Percentiles rank a stretch among this genome's conserved stretches.
Conservation (phyloP, 2,329 filamentous ascomycete genomes). For the Calonectria crousiana region DNA sequence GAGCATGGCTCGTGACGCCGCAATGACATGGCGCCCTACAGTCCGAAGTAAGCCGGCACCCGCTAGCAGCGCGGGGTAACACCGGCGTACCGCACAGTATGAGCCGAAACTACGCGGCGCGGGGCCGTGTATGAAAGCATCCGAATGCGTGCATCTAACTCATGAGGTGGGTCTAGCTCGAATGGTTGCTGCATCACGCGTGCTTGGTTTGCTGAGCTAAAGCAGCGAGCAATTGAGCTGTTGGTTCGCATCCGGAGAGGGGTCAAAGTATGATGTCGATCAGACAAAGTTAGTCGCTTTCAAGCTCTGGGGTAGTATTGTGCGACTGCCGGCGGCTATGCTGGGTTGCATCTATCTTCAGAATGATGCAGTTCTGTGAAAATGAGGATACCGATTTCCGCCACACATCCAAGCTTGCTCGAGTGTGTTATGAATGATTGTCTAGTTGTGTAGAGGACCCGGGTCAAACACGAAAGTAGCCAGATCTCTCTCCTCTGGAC, state of each 20-base stretch:
- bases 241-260: background rate
- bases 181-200: background rate
- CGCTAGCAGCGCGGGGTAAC: constrained; percentile 4
- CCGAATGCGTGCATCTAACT: background rate
- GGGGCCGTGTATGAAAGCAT: background rate
- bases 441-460: too few relatives aligned
- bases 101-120: constrained; percentile 11
- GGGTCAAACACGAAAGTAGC: too few relatives aligned
- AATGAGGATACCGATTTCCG: background rate
- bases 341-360: background rate
- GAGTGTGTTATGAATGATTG: background rate
- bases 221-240: background rate
- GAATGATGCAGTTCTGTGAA: too few relatives aligned
- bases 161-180: background rate
- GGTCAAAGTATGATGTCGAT: background rate
- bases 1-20: background rate
- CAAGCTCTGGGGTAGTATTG: background rate
- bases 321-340: background rate
- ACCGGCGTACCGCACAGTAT: background rate
- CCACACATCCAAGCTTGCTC: background rate
- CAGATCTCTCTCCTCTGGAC: too few relatives aligned
- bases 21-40: constrained; percentile 7
- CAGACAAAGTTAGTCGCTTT: background rate
- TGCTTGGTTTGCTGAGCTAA: background rate
- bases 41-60: constrained; percentile 18